These are phyloP conservation scores for Thelonectria olida DNA, from an alignment of 2,329 filamentous ascomycete genomes.

Conservation along the genomic window DNA sequence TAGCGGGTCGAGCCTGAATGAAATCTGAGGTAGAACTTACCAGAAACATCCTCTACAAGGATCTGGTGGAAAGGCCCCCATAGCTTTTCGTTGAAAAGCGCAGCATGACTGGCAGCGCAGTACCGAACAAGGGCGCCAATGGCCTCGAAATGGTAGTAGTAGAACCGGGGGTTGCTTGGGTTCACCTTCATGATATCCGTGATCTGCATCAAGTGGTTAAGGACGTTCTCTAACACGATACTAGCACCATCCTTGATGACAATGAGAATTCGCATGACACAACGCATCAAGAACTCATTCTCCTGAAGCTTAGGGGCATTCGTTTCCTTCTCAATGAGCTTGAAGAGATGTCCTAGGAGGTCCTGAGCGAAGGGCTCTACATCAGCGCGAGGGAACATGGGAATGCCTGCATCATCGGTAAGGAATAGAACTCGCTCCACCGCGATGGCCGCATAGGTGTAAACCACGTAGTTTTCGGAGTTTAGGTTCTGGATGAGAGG, in stretches of 20 bases:
- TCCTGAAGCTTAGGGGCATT: slow-evolving; percentile 95
- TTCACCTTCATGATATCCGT: slow-evolving; percentile 93
- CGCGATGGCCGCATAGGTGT: slow-evolving; percentile 96
- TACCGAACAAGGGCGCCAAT: slow-evolving; percentile 85
- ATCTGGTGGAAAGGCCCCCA: slow-evolving; percentile 86
- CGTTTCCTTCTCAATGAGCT: slow-evolving; percentile 84
- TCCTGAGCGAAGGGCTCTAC: slow-evolving; percentile 87
- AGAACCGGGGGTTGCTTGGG: slow-evolving; percentile 96
- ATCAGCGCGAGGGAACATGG: slow-evolving; percentile 81
- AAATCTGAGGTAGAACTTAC: slow-evolving; percentile 51
- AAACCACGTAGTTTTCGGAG: slow-evolving; percentile 93
- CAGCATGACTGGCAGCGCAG: slow-evolving; percentile 71
- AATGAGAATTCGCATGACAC: slow-evolving; percentile 96
- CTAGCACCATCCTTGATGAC: slow-evolving; percentile 87
- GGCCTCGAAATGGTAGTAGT: slow-evolving; percentile 98
- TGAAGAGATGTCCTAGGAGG: slow-evolving; percentile 88
- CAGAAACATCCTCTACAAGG: slow-evolving; percentile 82
- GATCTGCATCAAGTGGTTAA: slow-evolving; percentile 86
- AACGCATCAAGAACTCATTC: slow-evolving; percentile 98
- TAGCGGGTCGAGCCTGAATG: slow-evolving; percentile 34
- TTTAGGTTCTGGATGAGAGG: slow-evolving; percentile 91
- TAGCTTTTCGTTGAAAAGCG: slow-evolving; percentile 80
- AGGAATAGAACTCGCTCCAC: slow-evolving; percentile 93
- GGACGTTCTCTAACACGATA: slow-evolving; percentile 78
- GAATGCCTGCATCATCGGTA: slow-evolving; percentile 76